These are phyloP conservation scores for Penicillium taxi DNA, from an alignment of 495 filamentous ascomycete genomes.

Conservation along the genomic window DNA sequence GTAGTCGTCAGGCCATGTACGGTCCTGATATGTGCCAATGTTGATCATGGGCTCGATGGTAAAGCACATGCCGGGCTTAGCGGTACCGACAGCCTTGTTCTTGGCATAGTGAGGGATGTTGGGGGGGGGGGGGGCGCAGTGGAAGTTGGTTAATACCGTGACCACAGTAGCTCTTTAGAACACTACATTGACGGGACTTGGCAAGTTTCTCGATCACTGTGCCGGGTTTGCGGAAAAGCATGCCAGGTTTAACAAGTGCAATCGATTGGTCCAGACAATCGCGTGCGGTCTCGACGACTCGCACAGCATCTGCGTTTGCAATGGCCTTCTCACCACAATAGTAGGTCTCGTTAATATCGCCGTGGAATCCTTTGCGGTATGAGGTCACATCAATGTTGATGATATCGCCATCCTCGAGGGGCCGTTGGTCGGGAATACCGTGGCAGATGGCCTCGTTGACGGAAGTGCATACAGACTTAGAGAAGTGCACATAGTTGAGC, in stretches of 20 bases:
- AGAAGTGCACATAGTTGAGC: constrained; percentile 92
- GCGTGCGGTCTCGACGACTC: constrained; percentile 76
- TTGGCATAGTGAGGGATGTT: constrained; percentile 84
- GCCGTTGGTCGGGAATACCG: constrained; percentile 76
- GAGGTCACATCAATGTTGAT: constrained; percentile 83
- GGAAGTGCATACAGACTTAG: constrained; percentile 95
- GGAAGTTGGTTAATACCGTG: constrained; percentile 80
- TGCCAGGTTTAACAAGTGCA: constrained; percentile 76
- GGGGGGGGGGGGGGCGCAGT: constrained; percentile 76
- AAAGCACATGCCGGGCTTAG: constrained; percentile 86
- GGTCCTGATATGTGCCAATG: constrained; percentile 67
- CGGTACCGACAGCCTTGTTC: constrained; percentile 82
- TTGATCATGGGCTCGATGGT: constrained; percentile 96
- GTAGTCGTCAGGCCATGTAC: constrained; percentile 90
- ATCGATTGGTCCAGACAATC: constrained; percentile 77
- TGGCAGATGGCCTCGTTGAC: constrained; percentile 95
- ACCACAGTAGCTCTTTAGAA: constrained; percentile 83
- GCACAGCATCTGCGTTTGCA: constrained; percentile 66
- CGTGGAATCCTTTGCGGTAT: constrained; percentile 82
- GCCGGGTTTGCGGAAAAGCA: constrained; percentile 78
- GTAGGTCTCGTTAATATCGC: constrained; percentile 88
- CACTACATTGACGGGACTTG: constrained; percentile 67
- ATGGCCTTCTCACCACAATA: constrained; percentile 73
- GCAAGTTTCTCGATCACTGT: constrained; percentile 80
- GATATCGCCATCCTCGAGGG: constrained; percentile 77